Evolutionary conservation across 2,329 filamentous ascomycete species (phyloP).

Genomic region (Phialophora expanda): DNA sequence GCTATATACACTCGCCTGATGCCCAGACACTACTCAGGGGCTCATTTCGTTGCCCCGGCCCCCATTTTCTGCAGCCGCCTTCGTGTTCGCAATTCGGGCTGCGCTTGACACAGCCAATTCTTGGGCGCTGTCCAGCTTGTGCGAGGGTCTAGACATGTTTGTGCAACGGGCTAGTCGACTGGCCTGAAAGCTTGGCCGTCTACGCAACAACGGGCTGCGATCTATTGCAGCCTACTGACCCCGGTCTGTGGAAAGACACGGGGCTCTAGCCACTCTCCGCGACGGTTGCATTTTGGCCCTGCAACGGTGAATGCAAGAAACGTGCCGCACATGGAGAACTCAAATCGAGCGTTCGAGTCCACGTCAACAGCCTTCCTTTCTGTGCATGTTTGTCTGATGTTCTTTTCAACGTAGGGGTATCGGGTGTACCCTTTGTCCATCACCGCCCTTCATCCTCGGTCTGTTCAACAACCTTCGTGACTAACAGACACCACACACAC

Average conservation of each 20-base stretch:
- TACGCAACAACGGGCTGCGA: not conserved
- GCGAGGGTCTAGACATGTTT: not conserved
- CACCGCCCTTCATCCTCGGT: not conserved
- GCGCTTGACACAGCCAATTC: not conserved
- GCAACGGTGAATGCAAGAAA: conserved; percentile 17
- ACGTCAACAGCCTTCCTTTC: not conserved
- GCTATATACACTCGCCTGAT: not conserved
- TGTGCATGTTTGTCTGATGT: conserved; percentile 1
- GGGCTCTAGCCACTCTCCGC: not conserved
- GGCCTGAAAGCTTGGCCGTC: not conserved
- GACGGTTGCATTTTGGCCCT: conserved; percentile 4
- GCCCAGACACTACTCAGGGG: conserved; percentile 7
- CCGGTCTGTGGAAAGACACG: not conserved
- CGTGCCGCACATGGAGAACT: conserved; percentile 5
- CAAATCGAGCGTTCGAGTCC: not conserved
- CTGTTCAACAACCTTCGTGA: not conserved
- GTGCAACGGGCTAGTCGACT: not conserved
- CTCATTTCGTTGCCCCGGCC: not conserved
- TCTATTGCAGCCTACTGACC: not conserved
- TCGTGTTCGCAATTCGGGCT: not conserved
- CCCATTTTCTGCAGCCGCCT: not conserved
- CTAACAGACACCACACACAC: not conserved
- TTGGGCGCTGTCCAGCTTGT: not conserved
- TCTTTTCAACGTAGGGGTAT: not conserved
- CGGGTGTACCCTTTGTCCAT: not conserved